phyloP scores from a whole-genome alignment of 345 rosid genomes.

The Lumnitzera racemosa region DNA sequence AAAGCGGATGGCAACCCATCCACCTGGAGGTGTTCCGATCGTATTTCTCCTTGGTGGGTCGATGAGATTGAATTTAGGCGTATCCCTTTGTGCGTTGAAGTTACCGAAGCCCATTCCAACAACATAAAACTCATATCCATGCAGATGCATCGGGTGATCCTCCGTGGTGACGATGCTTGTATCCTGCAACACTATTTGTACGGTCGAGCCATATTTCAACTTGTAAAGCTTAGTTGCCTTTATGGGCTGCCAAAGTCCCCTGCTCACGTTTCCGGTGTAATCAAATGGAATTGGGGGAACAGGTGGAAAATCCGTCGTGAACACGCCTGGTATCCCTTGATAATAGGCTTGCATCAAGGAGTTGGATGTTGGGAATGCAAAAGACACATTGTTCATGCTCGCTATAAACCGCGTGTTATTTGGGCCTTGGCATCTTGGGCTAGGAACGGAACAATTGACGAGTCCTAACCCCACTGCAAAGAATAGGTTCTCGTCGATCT shows the following conservation, averaged over 20 bases:
- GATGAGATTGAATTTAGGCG: slow-evolving; percentile 56
- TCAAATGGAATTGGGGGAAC: slow-evolving; percentile 51
- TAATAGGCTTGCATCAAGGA: slow-evolving; percentile 77
- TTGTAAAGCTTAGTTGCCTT: slow-evolving; percentile 57
- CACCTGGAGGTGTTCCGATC: slow-evolving; percentile 74
- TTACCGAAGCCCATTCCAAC: slow-evolving; percentile 71
- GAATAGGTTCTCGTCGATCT: slow-evolving; percentile 50
- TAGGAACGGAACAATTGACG: slow-evolving; percentile 56
- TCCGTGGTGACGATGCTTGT: slow-evolving; percentile 56
- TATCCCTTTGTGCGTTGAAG: slow-evolving; percentile 54
- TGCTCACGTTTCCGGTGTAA: slow-evolving; percentile 65
- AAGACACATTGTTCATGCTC: slow-evolving; percentile 68
- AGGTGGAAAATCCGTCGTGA: slow-evolving; percentile 74
- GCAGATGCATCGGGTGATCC: slow-evolving; percentile 90
- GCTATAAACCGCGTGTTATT: slow-evolving; percentile 69
- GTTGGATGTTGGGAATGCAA: slow-evolving; percentile 40
- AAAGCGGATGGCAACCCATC: slow-evolving; percentile 87
- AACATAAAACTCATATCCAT: slow-evolving; percentile 69
- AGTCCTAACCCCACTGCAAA: slow-evolving; percentile 74
- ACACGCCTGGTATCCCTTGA: slow-evolving; percentile 54
- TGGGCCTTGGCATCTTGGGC: slow-evolving; percentile 73
- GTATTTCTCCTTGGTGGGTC: slow-evolving; percentile 84
- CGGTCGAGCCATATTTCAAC: slow-evolving; percentile 45
- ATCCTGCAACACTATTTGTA: slow-evolving; percentile 63
- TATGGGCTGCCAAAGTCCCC: slow-evolving; percentile 67